Evolutionary conservation across 176 grass and related monocot species (phyloP).

Genomic region (Zizania latifolia): DNA sequence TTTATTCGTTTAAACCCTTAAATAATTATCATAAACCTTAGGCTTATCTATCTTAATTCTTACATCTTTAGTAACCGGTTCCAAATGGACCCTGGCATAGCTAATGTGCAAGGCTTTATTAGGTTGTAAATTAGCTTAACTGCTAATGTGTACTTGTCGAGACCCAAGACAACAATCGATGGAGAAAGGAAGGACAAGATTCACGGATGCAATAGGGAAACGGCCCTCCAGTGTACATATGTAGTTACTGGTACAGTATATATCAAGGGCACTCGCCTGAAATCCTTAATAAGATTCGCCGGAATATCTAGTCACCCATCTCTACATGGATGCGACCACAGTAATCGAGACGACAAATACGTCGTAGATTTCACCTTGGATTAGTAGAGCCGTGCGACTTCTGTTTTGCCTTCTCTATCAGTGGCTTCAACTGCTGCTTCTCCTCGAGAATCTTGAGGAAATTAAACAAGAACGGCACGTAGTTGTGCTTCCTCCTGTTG

Average conservation of each 20-base stretch:
- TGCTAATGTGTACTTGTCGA: too few species aligned
- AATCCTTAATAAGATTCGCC: neutral
- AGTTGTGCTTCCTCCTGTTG: constrained; percentile 94
- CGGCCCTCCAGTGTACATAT: neutral
- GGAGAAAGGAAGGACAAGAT: neutral
- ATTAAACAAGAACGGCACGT: constrained; percentile 90
- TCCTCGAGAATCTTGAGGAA: constrained; percentile 93
- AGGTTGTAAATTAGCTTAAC: neutral
- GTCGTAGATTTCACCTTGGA: constrained; percentile 20
- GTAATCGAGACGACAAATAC: neutral
- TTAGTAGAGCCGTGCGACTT: constrained; percentile 39
- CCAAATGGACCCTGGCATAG: too few species aligned
- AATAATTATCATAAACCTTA: too few species aligned
- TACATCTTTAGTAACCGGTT: too few species aligned
- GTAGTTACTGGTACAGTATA: neutral
- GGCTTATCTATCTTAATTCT: too few species aligned
- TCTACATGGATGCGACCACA: constrained; percentile 22
- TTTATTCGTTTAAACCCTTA: too few species aligned
- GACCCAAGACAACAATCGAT: neutral
- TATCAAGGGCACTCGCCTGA: neutral
- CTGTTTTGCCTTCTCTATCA: constrained; percentile 87
- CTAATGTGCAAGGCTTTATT: neutral
- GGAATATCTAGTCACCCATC: constrained; percentile 10
- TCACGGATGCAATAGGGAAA: too few species aligned
- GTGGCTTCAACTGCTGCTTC: constrained; percentile 76